These are phyloP conservation scores for Globisporangium rhizosaccharum DNA, from an alignment of 352 stramenopile species.

Conservation along the genomic window DNA sequence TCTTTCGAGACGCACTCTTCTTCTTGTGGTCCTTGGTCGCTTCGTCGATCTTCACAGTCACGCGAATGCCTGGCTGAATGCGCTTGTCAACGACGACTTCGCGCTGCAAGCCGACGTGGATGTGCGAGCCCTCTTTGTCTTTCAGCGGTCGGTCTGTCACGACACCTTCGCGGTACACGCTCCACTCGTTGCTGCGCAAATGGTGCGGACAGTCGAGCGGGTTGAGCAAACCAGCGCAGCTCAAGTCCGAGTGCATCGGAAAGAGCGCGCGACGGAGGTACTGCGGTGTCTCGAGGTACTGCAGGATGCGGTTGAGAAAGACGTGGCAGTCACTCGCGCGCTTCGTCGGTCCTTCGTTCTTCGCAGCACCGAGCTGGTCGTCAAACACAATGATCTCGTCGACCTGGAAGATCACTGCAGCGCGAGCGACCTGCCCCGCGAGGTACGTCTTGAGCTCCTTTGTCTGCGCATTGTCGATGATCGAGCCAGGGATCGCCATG, in stretches of 20 bases:
- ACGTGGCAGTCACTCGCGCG: constrained; percentile 74
- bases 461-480: constrained; percentile 97
- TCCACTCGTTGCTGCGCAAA: constrained; percentile 91
- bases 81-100: constrained; percentile 86
- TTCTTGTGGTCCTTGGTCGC: constrained; percentile 87
- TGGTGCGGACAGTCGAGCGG: constrained; percentile 97
- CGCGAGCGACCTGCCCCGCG: constrained; percentile 94
- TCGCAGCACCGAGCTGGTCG: constrained; percentile 84
- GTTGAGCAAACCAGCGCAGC: constrained; percentile 94
- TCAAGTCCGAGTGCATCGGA: constrained; percentile 96
- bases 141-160: constrained; percentile 85
- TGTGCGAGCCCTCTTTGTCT: constrained; percentile 75
- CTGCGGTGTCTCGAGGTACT: constrained; percentile 98
- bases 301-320: constrained; percentile 88
- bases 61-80: constrained; percentile 91
- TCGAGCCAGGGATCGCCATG: constrained; percentile 94
- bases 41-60: constrained; percentile 95
- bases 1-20: constrained; percentile 49
- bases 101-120: constrained; percentile 80
- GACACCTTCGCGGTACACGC: constrained; percentile 89
- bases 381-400: constrained; percentile 99
- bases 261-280: constrained; percentile 97
- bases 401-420: constrained; percentile 96
- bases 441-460: constrained; percentile 96
- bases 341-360: constrained; percentile 46